phyloP scores from a whole-genome alignment of 257 asterid species.

The Perilla frutescens region DNA sequence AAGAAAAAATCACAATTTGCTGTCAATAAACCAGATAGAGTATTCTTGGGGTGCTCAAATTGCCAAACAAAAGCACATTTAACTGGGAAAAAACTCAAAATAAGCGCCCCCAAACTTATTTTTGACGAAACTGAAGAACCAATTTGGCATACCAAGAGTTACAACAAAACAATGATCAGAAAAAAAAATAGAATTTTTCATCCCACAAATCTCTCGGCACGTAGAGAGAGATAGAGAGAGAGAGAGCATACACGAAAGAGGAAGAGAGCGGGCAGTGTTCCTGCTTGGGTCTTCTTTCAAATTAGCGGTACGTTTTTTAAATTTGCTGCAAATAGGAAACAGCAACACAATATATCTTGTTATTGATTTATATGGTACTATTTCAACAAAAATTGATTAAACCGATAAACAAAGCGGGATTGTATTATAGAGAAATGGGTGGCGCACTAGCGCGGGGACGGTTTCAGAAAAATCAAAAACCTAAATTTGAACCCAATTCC shows the following conservation, averaged over 20 bases:
- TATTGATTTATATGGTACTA: background rate
- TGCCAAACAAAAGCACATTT: background rate
- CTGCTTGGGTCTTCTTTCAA: background rate
- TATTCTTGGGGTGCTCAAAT: background rate
- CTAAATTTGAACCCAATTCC: conserved; percentile 19
- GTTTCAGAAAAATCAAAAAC: conserved; percentile 13
- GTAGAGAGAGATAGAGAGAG: background rate
- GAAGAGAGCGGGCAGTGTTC: conserved; percentile 40
- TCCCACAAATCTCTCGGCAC: background rate
- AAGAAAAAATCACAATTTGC: background rate
- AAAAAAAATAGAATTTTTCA: background rate
- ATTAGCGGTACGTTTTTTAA: conserved; percentile 32
- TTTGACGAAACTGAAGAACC: conserved; percentile 27
- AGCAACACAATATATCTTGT: conserved; percentile 5
- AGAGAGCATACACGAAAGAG: conserved; percentile 31
- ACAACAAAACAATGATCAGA: conserved; percentile 32
- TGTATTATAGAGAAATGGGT: background rate
- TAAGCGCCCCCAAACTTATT: conserved; percentile 17
- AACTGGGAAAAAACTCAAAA: conserved; percentile 21
- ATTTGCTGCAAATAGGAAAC: conserved; percentile 35
- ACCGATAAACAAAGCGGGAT: background rate
- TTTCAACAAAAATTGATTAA: background rate
- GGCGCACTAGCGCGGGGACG: conserved; percentile 37
- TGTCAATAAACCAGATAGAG: background rate
- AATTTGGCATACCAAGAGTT: conserved; percentile 19